phyloP scores from a whole-genome alignment of 805 yeast species.

The Candida fluviatilis region DNA sequence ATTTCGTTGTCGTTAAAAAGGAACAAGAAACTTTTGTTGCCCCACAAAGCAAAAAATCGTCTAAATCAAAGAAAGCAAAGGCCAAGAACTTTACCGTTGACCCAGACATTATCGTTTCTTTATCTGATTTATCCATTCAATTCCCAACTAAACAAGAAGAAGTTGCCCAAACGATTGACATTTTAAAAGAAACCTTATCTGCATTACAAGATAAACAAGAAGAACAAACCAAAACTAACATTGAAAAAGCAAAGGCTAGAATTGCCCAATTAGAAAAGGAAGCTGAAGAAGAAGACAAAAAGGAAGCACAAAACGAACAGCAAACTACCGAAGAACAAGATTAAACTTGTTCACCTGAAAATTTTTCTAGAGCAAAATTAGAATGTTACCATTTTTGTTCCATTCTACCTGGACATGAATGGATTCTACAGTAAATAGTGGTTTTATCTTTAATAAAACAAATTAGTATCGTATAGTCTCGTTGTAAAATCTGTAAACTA shows the following conservation, averaged over 20 bases:
- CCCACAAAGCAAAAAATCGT: slow-evolving; percentile 29
- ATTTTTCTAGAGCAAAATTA: too few species aligned
- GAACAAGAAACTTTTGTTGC: slow-evolving; percentile 53
- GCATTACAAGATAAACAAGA: slow-evolving; percentile 71
- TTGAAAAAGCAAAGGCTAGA: slow-evolving; percentile 73
- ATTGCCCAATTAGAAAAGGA: slow-evolving; percentile 62
- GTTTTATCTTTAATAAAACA: not conserved
- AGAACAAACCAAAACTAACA: slow-evolving; percentile 71
- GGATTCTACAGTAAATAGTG: not conserved
- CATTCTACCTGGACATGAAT: too few species aligned
- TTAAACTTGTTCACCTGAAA: not conserved
- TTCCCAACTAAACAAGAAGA: slow-evolving; percentile 78
- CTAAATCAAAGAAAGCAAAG: slow-evolving; percentile 49
- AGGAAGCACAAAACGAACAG: slow-evolving; percentile 15
- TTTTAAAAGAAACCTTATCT: slow-evolving; percentile 67
- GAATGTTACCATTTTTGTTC: too few species aligned
- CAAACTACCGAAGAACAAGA: not conserved
- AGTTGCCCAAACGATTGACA: slow-evolving; percentile 57
- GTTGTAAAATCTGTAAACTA: too few species aligned
- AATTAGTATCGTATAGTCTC: too few species aligned
- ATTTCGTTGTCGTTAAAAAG: slow-evolving; percentile 59
- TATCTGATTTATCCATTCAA: slow-evolving; percentile 70
- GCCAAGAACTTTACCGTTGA: slow-evolving; percentile 65
- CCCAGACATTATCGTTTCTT: slow-evolving; percentile 71
- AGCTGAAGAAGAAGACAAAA: slow-evolving; percentile 37